Evolutionary conservation across 139 green algal genomes (phyloP), one percentile per base, ranked within the genome.

Genomic region (Micractinium conductrix): DNA sequence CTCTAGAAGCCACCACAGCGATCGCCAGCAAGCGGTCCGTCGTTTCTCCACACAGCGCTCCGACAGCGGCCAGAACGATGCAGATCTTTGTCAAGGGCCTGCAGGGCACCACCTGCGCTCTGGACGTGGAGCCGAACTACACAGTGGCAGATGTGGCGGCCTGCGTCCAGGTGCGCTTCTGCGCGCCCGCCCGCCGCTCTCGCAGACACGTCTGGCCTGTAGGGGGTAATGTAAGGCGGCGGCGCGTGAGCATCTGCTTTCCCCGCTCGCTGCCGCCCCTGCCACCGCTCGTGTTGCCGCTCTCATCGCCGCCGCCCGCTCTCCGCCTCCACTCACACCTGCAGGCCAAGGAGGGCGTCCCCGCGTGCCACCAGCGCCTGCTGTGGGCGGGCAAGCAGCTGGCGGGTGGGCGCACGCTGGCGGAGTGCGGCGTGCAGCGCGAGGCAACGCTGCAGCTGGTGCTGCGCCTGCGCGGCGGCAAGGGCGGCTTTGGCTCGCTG

Each of bases 361-460:
- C 96, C 2, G 94, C 96, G 33, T 93, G 98, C 89, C 95, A 98
- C 93, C 96, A 98, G 93, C 94, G 96, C 55, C 92, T 98, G 53
- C 98, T 98, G 85, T 98, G 98, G 80, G 95, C 95, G 24, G 95
- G 95, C 89, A 98, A 98, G 94, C 96, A 98, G 95, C 94, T 98
- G 79, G 95, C 98, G 91, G 95, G 98, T 74, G 95, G 95, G 50
- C 92, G 95, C 79, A 98, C 96, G 0, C 90, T 98, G 67, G 93
- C 96, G 2, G 96, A 98, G 87, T 98, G 98, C 92, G 98, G 96
- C 94, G 96, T 98, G 90, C 93, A 97, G 91, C 96, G 96, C 33
- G 69, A 98, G 91, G 96, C 94, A n/a, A 99, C 96, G 3, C 93
- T 99, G 33, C 96, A 99, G 89, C 81, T 99, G 89, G 96, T 99